Conservation (phyloP, 345 rosid species). For the Nephelium lappaceum region DNA sequence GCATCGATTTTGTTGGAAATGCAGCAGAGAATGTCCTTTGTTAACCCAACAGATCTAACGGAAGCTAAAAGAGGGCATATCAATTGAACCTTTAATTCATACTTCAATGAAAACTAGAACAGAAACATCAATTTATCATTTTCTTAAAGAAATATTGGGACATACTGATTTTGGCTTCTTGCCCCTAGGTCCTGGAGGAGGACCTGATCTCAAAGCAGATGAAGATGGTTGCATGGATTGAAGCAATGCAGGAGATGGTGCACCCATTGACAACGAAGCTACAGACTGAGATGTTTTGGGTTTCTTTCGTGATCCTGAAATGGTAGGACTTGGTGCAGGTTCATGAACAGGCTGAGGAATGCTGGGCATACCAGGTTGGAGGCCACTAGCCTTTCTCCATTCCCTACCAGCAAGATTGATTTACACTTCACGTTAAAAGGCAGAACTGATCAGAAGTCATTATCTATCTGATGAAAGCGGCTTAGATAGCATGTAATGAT, state of each 20-base stretch:
- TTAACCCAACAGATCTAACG: conserved; percentile 26
- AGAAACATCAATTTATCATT: not conserved
- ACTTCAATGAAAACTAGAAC: not conserved
- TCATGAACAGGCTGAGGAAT: conserved; percentile 66
- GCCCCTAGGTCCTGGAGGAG: conserved; percentile 64
- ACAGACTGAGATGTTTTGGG: conserved; percentile 79
- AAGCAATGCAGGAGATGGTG: conserved; percentile 75
- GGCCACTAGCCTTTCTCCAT: conserved; percentile 81
- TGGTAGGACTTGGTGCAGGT: conserved; percentile 72
- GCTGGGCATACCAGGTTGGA: conserved; percentile 66
- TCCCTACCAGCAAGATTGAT: conserved; percentile 57
- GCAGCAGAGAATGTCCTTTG: conserved; percentile 29
- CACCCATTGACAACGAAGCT: conserved; percentile 76
- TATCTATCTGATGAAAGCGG: conserved; percentile 16
- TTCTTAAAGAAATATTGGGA: conserved; percentile 18
- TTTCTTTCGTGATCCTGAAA: conserved; percentile 89
- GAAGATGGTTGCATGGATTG: conserved; percentile 84
- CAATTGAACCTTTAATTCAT: conserved; percentile 7
- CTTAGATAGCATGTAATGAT: conserved; percentile 21
- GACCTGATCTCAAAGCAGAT: conserved; percentile 73
- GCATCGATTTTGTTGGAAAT: conserved; percentile 58
- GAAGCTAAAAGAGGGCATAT: not conserved
- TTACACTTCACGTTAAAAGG: conserved; percentile 27
- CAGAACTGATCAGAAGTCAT: conserved; percentile 25
- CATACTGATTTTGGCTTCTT: conserved; percentile 91